Evolutionary conservation across 495 filamentous ascomycete genomes (phyloP).

Genomic region (Aspergillus diversus): DNA sequence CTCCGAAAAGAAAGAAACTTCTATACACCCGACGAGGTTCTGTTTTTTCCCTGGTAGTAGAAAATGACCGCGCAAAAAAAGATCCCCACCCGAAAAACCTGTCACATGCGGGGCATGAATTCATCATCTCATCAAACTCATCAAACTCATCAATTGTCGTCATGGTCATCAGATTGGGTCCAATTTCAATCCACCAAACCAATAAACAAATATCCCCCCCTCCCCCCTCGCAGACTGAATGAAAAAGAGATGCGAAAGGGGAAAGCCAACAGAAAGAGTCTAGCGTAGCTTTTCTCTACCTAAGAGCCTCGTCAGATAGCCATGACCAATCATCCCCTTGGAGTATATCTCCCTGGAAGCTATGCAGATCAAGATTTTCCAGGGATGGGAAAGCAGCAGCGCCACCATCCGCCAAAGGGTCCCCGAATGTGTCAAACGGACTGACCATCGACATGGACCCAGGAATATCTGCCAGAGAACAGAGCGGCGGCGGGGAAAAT

Average conservation of each 20-base stretch:
- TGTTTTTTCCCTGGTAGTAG: conserved; percentile 9
- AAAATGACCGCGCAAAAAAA: background rate
- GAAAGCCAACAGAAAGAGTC: background rate
- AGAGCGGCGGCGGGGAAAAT: conserved; percentile 15
- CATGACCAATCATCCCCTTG: conserved; percentile 26
- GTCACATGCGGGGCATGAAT: conserved; percentile 3
- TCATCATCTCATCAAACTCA: conserved; percentile 11
- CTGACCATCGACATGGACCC: conserved; percentile 22
- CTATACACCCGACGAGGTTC: conserved; percentile 11
- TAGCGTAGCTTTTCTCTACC: conserved; percentile 4
- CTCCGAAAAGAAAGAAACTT: background rate
- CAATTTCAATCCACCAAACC: conserved; percentile 1
- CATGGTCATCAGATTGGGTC: conserved; percentile 2
- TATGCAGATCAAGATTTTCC: conserved; percentile 22
- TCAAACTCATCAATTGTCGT: conserved; percentile 10
- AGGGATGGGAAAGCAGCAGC: conserved; percentile 21
- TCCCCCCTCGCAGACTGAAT: too few relatives aligned
- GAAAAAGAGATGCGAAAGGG: background rate
- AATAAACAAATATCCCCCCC: background rate
- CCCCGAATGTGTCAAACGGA: conserved; percentile 19
- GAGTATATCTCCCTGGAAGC: conserved; percentile 16
- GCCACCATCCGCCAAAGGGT: conserved; percentile 11
- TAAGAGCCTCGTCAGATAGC: conserved; percentile 21
- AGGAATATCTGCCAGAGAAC: conserved; percentile 22
- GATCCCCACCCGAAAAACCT: background rate